phyloP scores from a whole-genome alignment of 1,284 basidiomycete species.

The Tilletia indica region DNA sequence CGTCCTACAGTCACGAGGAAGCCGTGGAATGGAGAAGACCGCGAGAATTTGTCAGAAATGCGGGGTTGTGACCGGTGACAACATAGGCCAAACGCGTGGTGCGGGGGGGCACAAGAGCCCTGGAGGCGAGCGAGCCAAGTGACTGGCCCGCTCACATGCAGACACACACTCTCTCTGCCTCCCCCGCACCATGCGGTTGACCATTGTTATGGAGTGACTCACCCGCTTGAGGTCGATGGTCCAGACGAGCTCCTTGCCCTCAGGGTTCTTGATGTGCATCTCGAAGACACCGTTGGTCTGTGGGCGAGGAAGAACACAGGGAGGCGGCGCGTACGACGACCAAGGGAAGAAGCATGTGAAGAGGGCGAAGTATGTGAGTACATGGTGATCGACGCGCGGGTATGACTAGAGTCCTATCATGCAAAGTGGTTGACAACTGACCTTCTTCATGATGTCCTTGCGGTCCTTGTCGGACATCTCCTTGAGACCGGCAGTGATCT shows the following conservation, averaged over 20 bases:
- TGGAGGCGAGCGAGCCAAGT: too few relatives aligned
- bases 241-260: slow-evolving; percentile 67
- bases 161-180: background rate
- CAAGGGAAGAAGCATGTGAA: too few relatives aligned
- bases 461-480: slow-evolving; percentile 71
- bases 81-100: too few relatives aligned
- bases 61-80: too few relatives aligned
- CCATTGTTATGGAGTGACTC: slow-evolving; percentile 20
- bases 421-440: slow-evolving; percentile 45
- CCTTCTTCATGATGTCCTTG: slow-evolving; percentile 81
- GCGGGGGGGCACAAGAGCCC: too few relatives aligned
- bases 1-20: slow-evolving; percentile 30
- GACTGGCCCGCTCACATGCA: too few relatives aligned
- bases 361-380: too few relatives aligned
- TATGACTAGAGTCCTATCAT: too few relatives aligned
- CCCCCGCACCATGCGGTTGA: background rate
- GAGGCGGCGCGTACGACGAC: background rate
- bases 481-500: slow-evolving; percentile 67
- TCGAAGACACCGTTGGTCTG: slow-evolving; percentile 91
- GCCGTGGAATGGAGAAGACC: background rate
- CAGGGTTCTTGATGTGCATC: slow-evolving; percentile 75
- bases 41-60: slow-evolving; percentile 10
- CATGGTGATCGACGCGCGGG: too few relatives aligned
- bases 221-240: slow-evolving; percentile 94
- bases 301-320: background rate